phyloP scores from a whole-genome alignment of 2,329 filamentous ascomycete species.

The Rosellinia necatrix region DNA sequence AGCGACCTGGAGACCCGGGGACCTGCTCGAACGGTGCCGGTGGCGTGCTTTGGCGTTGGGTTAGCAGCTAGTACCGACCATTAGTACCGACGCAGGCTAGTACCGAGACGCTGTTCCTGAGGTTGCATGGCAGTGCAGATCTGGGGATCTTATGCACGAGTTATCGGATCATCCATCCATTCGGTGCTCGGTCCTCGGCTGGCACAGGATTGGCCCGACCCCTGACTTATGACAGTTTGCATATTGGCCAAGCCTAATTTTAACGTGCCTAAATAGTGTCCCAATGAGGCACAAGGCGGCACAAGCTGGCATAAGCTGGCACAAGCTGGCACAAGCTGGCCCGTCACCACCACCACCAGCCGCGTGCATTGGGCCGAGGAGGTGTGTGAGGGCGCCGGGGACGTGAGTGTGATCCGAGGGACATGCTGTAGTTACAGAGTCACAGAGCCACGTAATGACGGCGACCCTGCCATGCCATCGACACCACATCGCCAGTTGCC shows the following conservation, averaged over 20 bases:
- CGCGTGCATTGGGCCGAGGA: too few species aligned
- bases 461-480: too few species aligned
- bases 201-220: neutral
- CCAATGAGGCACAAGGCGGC: too few species aligned
- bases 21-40: neutral
- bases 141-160: conserved; percentile 25
- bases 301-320: too few species aligned
- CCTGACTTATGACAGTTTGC: conserved; percentile 1
- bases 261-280: conserved; percentile 1
- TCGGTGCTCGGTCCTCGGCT: conserved; percentile 25
- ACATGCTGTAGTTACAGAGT: too few species aligned
- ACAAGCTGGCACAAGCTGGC: too few species aligned
- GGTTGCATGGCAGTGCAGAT: conserved; percentile 25
- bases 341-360: too few species aligned
- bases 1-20: too few species aligned
- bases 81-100: too few species aligned
- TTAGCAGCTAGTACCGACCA: conserved; percentile 27
- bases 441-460: neutral
- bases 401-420: neutral
- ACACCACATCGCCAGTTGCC: neutral
- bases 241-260: neutral
- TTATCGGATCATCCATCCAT: conserved; percentile 20
- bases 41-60: neutral
- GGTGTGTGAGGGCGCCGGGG: too few species aligned
- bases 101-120: conserved; percentile 23